Evolutionary conservation across 2,329 filamentous ascomycete genomes (phyloP), one percentile per base, ranked within the genome.

Genomic region (Xylaria sp.): DNA sequence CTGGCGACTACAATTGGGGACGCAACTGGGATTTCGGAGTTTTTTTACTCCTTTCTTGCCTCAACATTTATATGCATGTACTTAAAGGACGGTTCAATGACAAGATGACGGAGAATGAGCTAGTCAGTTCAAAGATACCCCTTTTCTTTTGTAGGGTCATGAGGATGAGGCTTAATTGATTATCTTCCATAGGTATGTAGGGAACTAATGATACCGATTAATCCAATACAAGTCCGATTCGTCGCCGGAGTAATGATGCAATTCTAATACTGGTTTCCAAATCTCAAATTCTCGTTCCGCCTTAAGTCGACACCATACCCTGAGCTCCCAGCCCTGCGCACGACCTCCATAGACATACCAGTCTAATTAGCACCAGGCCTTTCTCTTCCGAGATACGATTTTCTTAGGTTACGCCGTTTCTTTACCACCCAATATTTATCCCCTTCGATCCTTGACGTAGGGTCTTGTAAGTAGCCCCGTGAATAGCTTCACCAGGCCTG

Each of bases 141-240:
- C 54, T 50, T 59, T 65, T 62, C 12, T 21, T 32, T 53, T 17
- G 42, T 17, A 39, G 61, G 61, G 24, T 8, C 11, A 24, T 27
- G 24, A 32, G 34, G 42, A 55, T 11, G 14, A 48, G 34, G 45
- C 8, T 58, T 51, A 17, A 36, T 54, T 60, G 24, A 55, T 57
- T 34, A 14, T 55, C 32, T 54, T 64, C 24, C 24, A 42, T 61
- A 60, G 60, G 56, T 62, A 36, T 48, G 30, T 60, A 61, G 39
- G 59, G 50, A 53, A 36, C 42, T 69, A 69, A 70, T 65, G 71
- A 74, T 75, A 72, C 73, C 67, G 65, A 55, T 61, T 72, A 69
- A 55, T 64, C 50, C 14, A 65, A 51, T 72, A 71, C 67, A 71
- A 63, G 62, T 67, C 51, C 47, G 19, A 30, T 58, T 64, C 24